phyloP scores from a whole-genome alignment of 805 yeast species.

The Kodamaea nitidulidarum region DNA sequence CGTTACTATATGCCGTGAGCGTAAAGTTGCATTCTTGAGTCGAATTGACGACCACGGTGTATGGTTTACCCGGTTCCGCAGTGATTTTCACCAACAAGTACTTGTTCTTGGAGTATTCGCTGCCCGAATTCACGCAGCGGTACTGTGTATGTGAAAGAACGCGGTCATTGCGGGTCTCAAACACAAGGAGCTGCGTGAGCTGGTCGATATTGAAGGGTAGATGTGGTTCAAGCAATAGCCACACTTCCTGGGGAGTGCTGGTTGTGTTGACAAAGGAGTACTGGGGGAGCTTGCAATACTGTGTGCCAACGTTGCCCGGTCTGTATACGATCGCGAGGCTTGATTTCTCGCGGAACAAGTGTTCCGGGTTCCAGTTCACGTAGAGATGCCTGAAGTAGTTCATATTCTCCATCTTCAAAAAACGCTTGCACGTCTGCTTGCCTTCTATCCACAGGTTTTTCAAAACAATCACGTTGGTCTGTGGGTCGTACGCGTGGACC shows the following conservation, averaged over 20 bases:
- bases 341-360: constrained; percentile 16
- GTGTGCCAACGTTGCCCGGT: constrained; percentile 19
- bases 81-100: constrained; percentile 31
- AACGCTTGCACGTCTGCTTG: constrained; percentile 15
- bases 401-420: constrained; percentile 19
- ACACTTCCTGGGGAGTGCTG: constrained; percentile 19
- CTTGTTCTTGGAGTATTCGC: constrained; percentile 33
- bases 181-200: constrained; percentile 14
- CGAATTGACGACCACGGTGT: constrained; percentile 23
- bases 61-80: constrained; percentile 20
- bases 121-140: constrained; percentile 12
- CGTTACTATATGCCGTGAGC: constrained; percentile 25
- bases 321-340: constrained; percentile 20
- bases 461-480: constrained; percentile 21
- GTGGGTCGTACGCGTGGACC: constrained; percentile 21
- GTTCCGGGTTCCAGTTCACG: constrained; percentile 58
- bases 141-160: constrained; percentile 25
- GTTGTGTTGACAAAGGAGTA: neutral
- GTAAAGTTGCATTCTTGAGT: constrained; percentile 24
- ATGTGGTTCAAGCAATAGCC: constrained; percentile 52
- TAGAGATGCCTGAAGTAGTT: constrained; percentile 49
- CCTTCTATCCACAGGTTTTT: constrained; percentile 38
- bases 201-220: constrained; percentile 17
- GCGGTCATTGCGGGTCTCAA: constrained; percentile 29
- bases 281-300: constrained; percentile 35